Evolutionary conservation across 371 early-diverging fungal species (phyloP), one percentile per base, ranked within the genome.

Genomic region (Mucor plumbeus): DNA sequence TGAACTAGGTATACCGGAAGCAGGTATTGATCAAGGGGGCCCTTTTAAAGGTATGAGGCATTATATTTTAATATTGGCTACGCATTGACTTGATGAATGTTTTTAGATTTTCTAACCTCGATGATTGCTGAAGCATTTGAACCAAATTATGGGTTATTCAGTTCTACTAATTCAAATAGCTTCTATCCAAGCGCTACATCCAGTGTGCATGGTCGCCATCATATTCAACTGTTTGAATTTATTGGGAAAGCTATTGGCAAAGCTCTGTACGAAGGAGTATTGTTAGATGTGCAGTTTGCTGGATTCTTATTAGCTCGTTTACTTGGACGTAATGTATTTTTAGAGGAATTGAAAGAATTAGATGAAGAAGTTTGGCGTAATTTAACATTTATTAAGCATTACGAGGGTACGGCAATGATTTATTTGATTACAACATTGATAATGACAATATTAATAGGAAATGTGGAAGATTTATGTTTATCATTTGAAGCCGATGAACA

Each of bases 11-110:
- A 69, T 89, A 54, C 83, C 79, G 3, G 97, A 97, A 75, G 92
- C 91, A 11, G 97, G 97, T 14, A 91, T 96, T 44, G 97, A 97
- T 73, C 95, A 94, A 67, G 96, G 96, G 8, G 96, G 95, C 3
- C 92, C 97, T 7, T 97, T 95, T 74, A 97, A 97, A 77, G 84
- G 84, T 81, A 76, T 55, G 31, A 9, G 38, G 38, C 7, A 11
- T 38, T 38, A 9, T 38, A 9, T 38, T 38, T 38, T 38, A 6
- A 66, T 68, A 17, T 1, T 38, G 5, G 5, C 7, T 38, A 38
- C 11, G 38, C 38, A 38, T 38, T 38, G 38, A 38, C 0, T 11
- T 9, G 38, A 11, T 74, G 66, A 48, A 83, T 82, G n/a, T 40
- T 57, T 11, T 33, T 80, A 78, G 97, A 97, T 78, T 97, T 97